Conservation (phyloP, 495 filamentous ascomycete genomes). For the Penicillium atrosanguineum region DNA sequence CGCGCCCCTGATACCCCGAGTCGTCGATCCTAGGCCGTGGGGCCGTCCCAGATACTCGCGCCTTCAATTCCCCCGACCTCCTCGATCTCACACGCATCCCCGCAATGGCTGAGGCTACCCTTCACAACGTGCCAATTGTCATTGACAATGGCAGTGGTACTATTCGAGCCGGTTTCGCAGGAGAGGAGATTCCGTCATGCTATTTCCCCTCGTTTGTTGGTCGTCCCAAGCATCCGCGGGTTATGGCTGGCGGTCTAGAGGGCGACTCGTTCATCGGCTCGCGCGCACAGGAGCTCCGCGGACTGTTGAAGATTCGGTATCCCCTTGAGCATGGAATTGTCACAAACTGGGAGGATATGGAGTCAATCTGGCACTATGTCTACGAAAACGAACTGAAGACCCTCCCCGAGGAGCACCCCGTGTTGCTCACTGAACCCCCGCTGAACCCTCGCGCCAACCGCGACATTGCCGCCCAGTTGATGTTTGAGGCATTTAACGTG, state of each 20-base stretch:
- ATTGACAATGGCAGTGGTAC: slow-evolving; percentile 99
- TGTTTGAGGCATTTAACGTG: slow-evolving; percentile 99
- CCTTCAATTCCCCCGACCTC: slow-evolving; percentile 21
- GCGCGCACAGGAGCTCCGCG: slow-evolving; percentile 86
- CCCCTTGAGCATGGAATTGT: slow-evolving; percentile 97
- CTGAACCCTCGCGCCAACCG: slow-evolving; percentile 95
- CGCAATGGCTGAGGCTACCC: slow-evolving; percentile 72
- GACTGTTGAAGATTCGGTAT: slow-evolving; percentile 91
- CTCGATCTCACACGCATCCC: slow-evolving; percentile 23
- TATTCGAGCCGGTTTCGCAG: slow-evolving; percentile 94
- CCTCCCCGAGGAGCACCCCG: slow-evolving; percentile 96
- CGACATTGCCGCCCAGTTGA: slow-evolving; percentile 93
- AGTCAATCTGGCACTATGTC: slow-evolving; percentile 94
- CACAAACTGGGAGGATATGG: slow-evolving; percentile 99
- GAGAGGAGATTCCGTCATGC: slow-evolving; percentile 92
- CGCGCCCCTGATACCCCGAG: slow-evolving; percentile 9
- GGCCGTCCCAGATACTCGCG: slow-evolving; percentile 33
- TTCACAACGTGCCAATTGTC: slow-evolving; percentile 96
- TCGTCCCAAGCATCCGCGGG: slow-evolving; percentile 92
- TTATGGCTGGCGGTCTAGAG: slow-evolving; percentile 92
- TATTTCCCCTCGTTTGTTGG: slow-evolving; percentile 98
- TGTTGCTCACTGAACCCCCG: slow-evolving; percentile 93
- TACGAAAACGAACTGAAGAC: slow-evolving; percentile 87
- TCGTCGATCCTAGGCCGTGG: slow-evolving; percentile 32
- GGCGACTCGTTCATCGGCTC: slow-evolving; percentile 97